phyloP scores from a whole-genome alignment of 495 filamentous ascomycete species.

The Cetradonia linearis region DNA sequence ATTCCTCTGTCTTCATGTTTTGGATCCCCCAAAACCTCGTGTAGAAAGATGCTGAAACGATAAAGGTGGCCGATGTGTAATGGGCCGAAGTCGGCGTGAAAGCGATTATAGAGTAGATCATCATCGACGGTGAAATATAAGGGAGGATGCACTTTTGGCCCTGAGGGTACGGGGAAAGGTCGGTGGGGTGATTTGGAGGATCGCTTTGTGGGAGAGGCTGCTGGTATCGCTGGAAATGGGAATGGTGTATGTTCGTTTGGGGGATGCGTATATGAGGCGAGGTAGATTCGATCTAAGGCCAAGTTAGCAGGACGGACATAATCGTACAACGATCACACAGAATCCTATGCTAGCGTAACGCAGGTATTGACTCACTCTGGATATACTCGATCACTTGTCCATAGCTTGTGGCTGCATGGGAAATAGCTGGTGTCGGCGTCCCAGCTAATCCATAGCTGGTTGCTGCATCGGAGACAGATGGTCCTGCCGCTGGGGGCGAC shows the following conservation, averaged over 20 bases:
- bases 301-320: background rate
- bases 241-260: slow-evolving; percentile 75
- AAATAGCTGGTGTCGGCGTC: slow-evolving; percentile 1
- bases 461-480: slow-evolving; percentile 28
- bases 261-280: slow-evolving; percentile 79
- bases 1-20: slow-evolving; percentile 73
- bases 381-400: slow-evolving; percentile 73
- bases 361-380: slow-evolving; percentile 42
- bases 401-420: slow-evolving; percentile 39
- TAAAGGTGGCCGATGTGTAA: slow-evolving; percentile 96
- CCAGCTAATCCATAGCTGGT: slow-evolving; percentile 41
- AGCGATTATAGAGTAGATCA: slow-evolving; percentile 88
- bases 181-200: slow-evolving; percentile 54
- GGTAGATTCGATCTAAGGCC: slow-evolving; percentile 77
- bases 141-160: slow-evolving; percentile 48
- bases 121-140: slow-evolving; percentile 96
- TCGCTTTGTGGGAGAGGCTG: slow-evolving; percentile 64
- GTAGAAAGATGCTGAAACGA: slow-evolving; percentile 86
- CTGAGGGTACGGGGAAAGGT: slow-evolving; percentile 33
- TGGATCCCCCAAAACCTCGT: slow-evolving; percentile 84
- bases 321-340: background rate
- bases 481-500: slow-evolving; percentile 19
- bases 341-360: slow-evolving; percentile 15
- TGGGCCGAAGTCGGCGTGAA: slow-evolving; percentile 96
- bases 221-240: slow-evolving; percentile 59